Percentiles rank a stretch among this genome's conserved stretches.
These are phyloP conservation scores for Tephrocybe sp. DNA, from an alignment of 768 basidiomycete genomes.

Conservation along the genomic window DNA sequence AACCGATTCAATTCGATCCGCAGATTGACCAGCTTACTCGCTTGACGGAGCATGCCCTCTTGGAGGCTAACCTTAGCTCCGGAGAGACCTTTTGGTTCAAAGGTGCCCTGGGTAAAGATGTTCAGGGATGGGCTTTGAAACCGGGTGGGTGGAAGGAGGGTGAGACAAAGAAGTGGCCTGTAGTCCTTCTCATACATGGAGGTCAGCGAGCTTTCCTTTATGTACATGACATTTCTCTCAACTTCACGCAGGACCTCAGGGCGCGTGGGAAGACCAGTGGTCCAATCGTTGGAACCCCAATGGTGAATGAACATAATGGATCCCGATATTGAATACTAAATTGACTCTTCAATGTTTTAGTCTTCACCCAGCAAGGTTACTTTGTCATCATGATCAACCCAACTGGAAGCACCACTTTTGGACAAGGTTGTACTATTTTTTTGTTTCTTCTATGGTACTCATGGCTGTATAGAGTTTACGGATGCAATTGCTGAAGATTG, in stretches of 20 bases:
- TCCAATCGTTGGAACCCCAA: slow-evolving; percentile 92
- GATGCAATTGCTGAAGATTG: slow-evolving; percentile 79
- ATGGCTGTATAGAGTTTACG: slow-evolving; percentile 57
- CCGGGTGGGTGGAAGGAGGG: slow-evolving; percentile 74
- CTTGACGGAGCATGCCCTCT: slow-evolving; percentile 58
- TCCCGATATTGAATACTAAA: not conserved
- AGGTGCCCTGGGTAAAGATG: slow-evolving; percentile 70
- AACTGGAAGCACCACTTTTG: slow-evolving; percentile 91
- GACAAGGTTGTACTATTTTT: slow-evolving; percentile 56
- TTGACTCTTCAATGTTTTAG: slow-evolving; percentile 27
- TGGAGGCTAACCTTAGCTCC: slow-evolving; percentile 53
- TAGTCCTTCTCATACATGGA: slow-evolving; percentile 80
- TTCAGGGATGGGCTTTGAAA: slow-evolving; percentile 86
- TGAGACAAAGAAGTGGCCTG: slow-evolving; percentile 75
- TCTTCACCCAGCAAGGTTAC: slow-evolving; percentile 88
- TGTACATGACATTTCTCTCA: not conserved
- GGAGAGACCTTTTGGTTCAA: slow-evolving; percentile 91
- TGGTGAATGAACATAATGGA: slow-evolving; percentile 33
- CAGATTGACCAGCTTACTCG: slow-evolving; percentile 59
- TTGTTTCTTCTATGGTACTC: not conserved
- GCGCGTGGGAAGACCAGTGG: slow-evolving; percentile 92
- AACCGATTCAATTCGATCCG: slow-evolving; percentile 26
- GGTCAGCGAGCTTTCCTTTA: slow-evolving; percentile 31
- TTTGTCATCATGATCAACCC: slow-evolving; percentile 88
- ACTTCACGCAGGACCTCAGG: slow-evolving; percentile 55